Evolutionary conservation across 2,329 filamentous ascomycete species (phyloP), one percentile per base, ranked within the genome.

Genomic region (Massarina eburnea): DNA sequence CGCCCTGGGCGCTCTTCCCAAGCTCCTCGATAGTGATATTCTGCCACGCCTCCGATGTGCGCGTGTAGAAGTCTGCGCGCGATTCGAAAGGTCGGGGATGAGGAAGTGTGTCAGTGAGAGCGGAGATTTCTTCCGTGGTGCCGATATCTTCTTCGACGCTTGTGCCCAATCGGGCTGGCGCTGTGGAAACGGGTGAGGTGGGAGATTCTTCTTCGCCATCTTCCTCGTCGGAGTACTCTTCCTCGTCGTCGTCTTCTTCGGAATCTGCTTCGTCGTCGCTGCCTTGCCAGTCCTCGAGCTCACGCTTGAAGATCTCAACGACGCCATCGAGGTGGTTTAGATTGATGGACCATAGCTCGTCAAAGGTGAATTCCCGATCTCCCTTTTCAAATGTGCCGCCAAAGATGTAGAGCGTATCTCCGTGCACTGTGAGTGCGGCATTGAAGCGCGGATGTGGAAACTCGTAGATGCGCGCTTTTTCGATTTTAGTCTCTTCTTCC

Each of bases 311-410:
- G 38, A 97, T 82, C 71, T 96, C 88, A 67, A 91, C 92, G 54
- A 94, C 92, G 3, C 94, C 94, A 58, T 97, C 91, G 49, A 99
- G 79, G 71, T 96, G 96, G 48, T 87, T 91, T 10, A 38, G 77
- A 62, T 99, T 91, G 48, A 97, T 84, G 2, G 90, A 86, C 72
- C 95, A 95, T 71, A 99, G 78, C 61, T 99, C 94, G 58, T 96
- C 91, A 70, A 97, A 96, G 0, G 91, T 97, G 62, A 88, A 96
- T 70, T 99, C 94, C 18, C 89, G 82, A 61, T 99, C 94, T 15
- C 89, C 92, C 66, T 95, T 94, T 66, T 99, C 94, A 61, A 88
- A 96, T 0, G 92, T 99, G 15, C 94, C 94, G 22, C 94, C 91
- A 62, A 95, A 97, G 43, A 97, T 89, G 72, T 92, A 99, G 1